Base-by-base conservation (phyloP, 768 basidiomycete genomes). In the Asterophora parasitica region DNA sequence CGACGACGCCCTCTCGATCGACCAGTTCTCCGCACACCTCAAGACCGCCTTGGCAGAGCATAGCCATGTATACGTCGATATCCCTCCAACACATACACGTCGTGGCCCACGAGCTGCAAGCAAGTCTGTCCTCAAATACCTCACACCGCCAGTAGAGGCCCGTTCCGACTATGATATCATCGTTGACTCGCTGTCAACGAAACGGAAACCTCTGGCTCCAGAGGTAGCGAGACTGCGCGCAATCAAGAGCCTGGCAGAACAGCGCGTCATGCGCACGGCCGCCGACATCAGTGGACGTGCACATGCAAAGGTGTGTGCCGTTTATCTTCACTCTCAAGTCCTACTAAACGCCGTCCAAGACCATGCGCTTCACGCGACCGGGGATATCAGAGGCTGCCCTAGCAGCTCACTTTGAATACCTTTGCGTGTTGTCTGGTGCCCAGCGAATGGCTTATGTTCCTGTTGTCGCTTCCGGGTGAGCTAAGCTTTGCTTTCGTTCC, bases 401-500 rank as follows among this genome's bases (percentile, higher is more conserved):
- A 9, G 74, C 73, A 4, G 88, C 94, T 4, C 88, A 92, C 60
- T 97, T 98, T 60, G 88, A 95, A 65, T 96, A 96, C 59, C 56
- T 86, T 1, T 94, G 92, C 58, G 76, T 81, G 3, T 71, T 90
- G 35, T 70, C 71, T 12, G 96, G 96, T 16, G 77, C 90, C 10
- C 85, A 92, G 58, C 78, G 94, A 33, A 79, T 83, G 40, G 94
- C 96, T n/a, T 99, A 99, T 61, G 94, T 99, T 1, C 96, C 96
- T 10, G 96, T 99, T 4, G 90, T 97, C 28, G 95, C 92, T 4
- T 93, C 92, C 1, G 96, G 96, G 88, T 89, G 65, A 52, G 0
- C 0, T 89, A 65, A 52, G 0, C 0, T 37, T 15, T 15, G 12
- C n/a, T 4, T 11, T 34, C 41, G 27, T 19, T 13, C 9, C 34